Conservation (phyloP, 306 rosid genomes). For the Quercus rubra region DNA sequence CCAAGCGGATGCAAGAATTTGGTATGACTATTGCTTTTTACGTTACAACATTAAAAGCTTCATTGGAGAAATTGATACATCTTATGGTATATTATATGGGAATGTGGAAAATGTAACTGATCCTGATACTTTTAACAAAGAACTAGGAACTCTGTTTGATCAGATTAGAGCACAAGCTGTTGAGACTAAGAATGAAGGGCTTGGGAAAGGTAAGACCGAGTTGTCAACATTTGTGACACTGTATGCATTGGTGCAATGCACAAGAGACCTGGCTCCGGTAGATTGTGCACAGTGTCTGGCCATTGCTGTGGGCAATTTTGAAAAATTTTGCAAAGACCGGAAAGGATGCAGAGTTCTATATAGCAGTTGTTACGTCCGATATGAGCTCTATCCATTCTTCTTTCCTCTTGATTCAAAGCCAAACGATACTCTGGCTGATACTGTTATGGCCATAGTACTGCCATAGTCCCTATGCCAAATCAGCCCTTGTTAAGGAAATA, state of each 20-base stretch:
- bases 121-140: too few species aligned
- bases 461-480: not conserved
- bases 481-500: not conserved
- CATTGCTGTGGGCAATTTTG: too few species aligned
- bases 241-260: too few species aligned
- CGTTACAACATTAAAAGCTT: conserved; percentile 43
- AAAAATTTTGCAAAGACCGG: not conserved
- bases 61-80: conserved; percentile 49
- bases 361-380: conserved; percentile 23
- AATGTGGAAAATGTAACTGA: too few species aligned
- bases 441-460: conserved; percentile 13
- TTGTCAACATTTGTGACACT: too few species aligned
- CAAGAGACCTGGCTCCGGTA: too few species aligned
- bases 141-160: too few species aligned
- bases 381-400: conserved; percentile 1
- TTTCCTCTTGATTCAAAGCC: conserved; percentile 43
- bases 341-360: conserved; percentile 60
- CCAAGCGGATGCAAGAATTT: conserved; percentile 53
- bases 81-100: conserved; percentile 30
- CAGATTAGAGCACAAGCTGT: too few species aligned
- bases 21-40: conserved; percentile 70
- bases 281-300: too few species aligned
- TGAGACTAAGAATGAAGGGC: too few species aligned
- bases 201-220: too few species aligned
- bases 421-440: conserved; percentile 4